Evolutionary conservation across 768 basidiomycete genomes (phyloP), one percentile per base, ranked within the genome.

Genomic region (Candolleomyces efflorescens): DNA sequence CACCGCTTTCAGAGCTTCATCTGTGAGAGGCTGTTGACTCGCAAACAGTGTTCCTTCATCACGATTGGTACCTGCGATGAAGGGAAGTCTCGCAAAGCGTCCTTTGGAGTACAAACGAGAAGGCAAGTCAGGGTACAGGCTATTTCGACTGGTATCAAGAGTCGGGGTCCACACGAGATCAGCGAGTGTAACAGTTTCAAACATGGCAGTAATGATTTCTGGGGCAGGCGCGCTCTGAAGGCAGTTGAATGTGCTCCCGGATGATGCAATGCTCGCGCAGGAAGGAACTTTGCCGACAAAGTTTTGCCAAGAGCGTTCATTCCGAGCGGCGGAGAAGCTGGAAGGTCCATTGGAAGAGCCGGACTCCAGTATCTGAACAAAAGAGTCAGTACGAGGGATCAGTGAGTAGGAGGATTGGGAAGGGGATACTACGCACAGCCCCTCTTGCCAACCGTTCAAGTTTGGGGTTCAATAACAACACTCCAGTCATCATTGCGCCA

Each of bases 401-500:
- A 26, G 23, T 46, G 18, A 1, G 36, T 9, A n/a, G 7, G 39
- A 17, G 1, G 11, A 37, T 20, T 27, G 13, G 20, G 18, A 12
- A 27, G 11, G n/a, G 32, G 4, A 9, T 15, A 9, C 27, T 32
- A 45, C 60, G 32, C 43, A 67, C 69, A 15, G 72, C 77, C 24
- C 65, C 77, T 22, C 73, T 65, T 17, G 72, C 75, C 11, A 76
- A 57, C 26, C 65, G 64, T 47, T 67, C 67, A 32, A 75, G 62
- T 22, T 59, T 64, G 3, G 68, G 70, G 60, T 73, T 71, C 44
- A 77, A 66, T 53, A 72, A 72, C 24, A 76, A 71, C 53, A 79
- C 67, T 2, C 73, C 64, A 18, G 73, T 73, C 60, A 69, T 69
- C 46, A 79, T 78, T 17, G 83, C 79, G 5, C 84, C 83, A 10